Evolutionary conservation across 2,329 filamentous ascomycete genomes (phyloP).

Genomic region (Epichloe gansuensis): DNA sequence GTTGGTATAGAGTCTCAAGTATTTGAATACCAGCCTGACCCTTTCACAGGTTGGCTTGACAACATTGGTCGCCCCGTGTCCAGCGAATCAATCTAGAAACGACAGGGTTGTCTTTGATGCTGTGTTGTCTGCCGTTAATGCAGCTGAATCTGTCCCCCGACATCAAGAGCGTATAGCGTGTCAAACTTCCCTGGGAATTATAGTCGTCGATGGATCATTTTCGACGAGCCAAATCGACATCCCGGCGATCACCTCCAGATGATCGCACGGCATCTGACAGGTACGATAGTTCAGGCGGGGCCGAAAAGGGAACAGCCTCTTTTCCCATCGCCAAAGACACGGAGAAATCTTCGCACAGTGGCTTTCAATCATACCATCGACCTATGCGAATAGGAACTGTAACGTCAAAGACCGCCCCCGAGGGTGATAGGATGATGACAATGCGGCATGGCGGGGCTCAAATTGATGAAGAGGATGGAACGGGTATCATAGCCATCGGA

Average conservation of each 20-base stretch:
- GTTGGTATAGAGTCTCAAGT: neutral
- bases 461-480: constrained; percentile 19
- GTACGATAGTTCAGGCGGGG: neutral
- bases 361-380: neutral
- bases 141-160: neutral
- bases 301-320: neutral
- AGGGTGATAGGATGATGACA: neutral
- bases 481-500: constrained; percentile 42
- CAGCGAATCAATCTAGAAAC: neutral
- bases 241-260: neutral
- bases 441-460: neutral
- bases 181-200: neutral
- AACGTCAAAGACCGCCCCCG: constrained; percentile 27
- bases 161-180: neutral
- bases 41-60: neutral
- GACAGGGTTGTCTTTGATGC: neutral
- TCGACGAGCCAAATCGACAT: neutral
- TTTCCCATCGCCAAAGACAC: neutral
- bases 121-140: neutral
- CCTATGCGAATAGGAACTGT: neutral
- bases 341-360: neutral
- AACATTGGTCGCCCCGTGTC: neutral
- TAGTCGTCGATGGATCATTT: neutral
- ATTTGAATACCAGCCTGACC: too few relatives aligned
- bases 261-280: neutral